Percentiles rank a stretch among this genome's conserved stretches.
These are phyloP conservation scores for Aegilops longissima DNA, from an alignment of 176 grass and related monocot species.

Conservation along the genomic window DNA sequence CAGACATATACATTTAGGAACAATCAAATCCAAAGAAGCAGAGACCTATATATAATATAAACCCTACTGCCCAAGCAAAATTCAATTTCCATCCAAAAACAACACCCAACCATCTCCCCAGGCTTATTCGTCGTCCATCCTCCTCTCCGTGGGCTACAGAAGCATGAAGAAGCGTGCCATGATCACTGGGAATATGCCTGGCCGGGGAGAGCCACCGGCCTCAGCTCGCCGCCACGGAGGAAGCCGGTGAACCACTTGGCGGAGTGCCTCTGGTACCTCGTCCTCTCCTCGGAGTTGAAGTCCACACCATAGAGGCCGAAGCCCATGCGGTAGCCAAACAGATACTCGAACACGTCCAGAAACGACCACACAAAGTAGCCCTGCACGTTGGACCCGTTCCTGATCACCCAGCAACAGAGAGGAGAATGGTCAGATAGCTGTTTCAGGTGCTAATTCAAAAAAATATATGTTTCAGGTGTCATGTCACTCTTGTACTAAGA, in stretches of 20 bases:
- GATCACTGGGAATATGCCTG: constrained; percentile 40
- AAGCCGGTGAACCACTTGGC: constrained; percentile 55
- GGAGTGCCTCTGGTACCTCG: constrained; percentile 46
- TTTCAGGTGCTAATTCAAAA: no score
- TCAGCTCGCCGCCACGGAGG: constrained; percentile 39
- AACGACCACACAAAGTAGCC: constrained; percentile 87
- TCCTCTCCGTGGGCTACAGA: neutral
- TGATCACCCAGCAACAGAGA: neutral
- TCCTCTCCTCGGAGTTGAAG: constrained; percentile 25
- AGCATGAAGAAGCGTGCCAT: neutral
- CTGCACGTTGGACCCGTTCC: constrained; percentile 64
- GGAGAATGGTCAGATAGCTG: no score
- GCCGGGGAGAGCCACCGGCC: neutral
- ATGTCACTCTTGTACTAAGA: neutral
- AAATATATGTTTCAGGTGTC: neutral
- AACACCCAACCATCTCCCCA: neutral
- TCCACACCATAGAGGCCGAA: constrained; percentile 63
- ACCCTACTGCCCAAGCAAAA: neutral
- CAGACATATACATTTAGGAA: neutral
- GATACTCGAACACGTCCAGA: constrained; percentile 57
- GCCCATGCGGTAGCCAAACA: constrained; percentile 11
- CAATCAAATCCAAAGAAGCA: neutral
- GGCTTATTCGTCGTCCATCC: neutral
- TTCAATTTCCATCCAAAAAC: neutral
- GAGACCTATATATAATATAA: neutral